A percentile compares a stretch with the other conserved stretches of the same genome.
Evolutionary conservation across 805 yeast genomes (phyloP).

Genomic region (Candida qinlingensis): DNA sequence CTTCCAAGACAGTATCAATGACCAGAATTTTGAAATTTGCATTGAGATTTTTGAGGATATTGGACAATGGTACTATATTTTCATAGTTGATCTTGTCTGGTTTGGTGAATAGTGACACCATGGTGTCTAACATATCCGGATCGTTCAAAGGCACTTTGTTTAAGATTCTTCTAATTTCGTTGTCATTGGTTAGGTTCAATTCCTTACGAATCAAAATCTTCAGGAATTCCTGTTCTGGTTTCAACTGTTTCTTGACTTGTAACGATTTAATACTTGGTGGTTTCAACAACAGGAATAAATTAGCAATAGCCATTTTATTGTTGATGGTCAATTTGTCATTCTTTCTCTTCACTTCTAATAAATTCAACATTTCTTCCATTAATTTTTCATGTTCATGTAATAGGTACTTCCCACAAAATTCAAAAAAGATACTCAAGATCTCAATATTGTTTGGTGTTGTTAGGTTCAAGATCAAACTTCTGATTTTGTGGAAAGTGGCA

Average conservation of each 20-base stretch:
- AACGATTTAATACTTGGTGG: slow-evolving; percentile 45
- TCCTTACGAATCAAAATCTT: slow-evolving; percentile 47
- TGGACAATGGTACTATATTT: slow-evolving; percentile 45
- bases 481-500: slow-evolving; percentile 66
- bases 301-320: slow-evolving; percentile 54
- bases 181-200: slow-evolving; percentile 33
- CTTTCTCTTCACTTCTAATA: slow-evolving; percentile 46
- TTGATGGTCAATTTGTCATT: slow-evolving; percentile 45
- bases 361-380: slow-evolving; percentile 58
- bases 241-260: slow-evolving; percentile 21
- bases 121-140: slow-evolving; percentile 27
- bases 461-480: slow-evolving; percentile 49
- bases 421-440: slow-evolving; percentile 63
- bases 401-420: slow-evolving; percentile 64
- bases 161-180: slow-evolving; percentile 33
- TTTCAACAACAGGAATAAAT: slow-evolving; percentile 46
- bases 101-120: slow-evolving; percentile 41
- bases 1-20: slow-evolving; percentile 62
- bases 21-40: slow-evolving; percentile 40
- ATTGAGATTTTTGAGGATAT: slow-evolving; percentile 35
- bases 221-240: slow-evolving; percentile 45
- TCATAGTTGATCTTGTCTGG: slow-evolving; percentile 62
- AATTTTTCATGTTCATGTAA: slow-evolving; percentile 50
- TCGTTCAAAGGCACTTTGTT: slow-evolving; percentile 44
- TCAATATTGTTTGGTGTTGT: slow-evolving; percentile 59